Evolutionary conservation across 768 basidiomycete species (phyloP), one percentile per base, ranked within the genome.

Genomic region (Auriscalpium orientale): DNA sequence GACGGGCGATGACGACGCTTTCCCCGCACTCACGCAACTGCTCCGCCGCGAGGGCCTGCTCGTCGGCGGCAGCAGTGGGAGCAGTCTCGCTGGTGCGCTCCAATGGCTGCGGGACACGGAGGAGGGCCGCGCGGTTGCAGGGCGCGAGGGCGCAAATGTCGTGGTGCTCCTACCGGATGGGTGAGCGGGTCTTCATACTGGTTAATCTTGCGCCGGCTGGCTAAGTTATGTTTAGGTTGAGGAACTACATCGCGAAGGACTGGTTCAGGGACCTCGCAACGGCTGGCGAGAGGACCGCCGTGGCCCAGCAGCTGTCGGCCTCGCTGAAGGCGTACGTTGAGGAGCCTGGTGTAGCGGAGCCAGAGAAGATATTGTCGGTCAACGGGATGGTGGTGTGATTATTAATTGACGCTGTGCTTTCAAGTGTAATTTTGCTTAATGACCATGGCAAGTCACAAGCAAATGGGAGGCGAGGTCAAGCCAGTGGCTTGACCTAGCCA

Each of bases 41-140:
- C 97, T 97, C 82, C 79, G 84, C 52, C 78, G 73, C 34, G 95
- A 98, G 71, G 95, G 90, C 1, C 78, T 98, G 11, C 77, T 99
- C 2, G 88, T 97, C 3, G 97, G 97, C 8, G 97, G 97, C 2
- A 95, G 91, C 66, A 90, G 88, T 61, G 97, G 97, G 0, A 91
- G 89, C 66, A 84, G 87, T 0, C 72, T 98, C 37, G 79, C 83
- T 21, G 92, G 89, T 46, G 81, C 90, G 4, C 65, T 97, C 46
- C 68, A 77, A 50, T 98, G 89, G 84, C 73, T 99, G 54, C 83
- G 18, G 18, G 40, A 79, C 60, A 84, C 78, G 6, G 79, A 80
- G 7, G 80, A 80, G 47, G 95, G 95, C 0, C 70, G 74, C 62
- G 66, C 71, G 33, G 70, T 89, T 8, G 86, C 85, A 0, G 73